Conservation (phyloP, 176 grass and related monocot genomes). For the Musa beccarii region DNA sequence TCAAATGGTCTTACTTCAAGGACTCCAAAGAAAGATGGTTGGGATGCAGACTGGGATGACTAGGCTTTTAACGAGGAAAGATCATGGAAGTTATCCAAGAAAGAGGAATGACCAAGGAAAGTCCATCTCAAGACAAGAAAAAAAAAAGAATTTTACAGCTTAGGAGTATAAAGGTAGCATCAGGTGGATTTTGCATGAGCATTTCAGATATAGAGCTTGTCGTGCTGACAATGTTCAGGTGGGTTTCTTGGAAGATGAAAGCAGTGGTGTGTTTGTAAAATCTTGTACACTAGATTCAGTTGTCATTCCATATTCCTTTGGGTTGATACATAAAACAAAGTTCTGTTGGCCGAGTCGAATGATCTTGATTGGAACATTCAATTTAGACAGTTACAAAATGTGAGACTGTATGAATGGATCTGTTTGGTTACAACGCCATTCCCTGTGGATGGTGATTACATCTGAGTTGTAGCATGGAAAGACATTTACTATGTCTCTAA, state of each 20-base stretch:
- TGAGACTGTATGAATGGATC: too few species aligned
- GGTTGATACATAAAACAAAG: too few species aligned
- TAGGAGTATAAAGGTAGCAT: not conserved
- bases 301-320: not conserved
- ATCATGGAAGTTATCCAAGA: not conserved
- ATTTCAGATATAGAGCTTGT: not conserved
- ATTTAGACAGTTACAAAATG: too few species aligned
- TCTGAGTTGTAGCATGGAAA: too few species aligned
- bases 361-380: too few species aligned
- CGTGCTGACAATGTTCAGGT: not conserved
- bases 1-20: slow-evolving; percentile 56
- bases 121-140: not conserved
- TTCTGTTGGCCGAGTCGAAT: too few species aligned
- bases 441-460: too few species aligned
- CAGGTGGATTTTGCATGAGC: not conserved
- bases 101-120: not conserved
- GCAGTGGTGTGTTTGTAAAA: not conserved
- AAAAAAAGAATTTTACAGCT: not conserved
- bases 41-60: slow-evolving; percentile 96
- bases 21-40: slow-evolving; percentile 57
- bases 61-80: slow-evolving; percentile 21
- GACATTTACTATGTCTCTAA: too few species aligned
- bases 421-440: too few species aligned
- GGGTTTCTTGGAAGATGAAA: not conserved
- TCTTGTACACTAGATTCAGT: slow-evolving; percentile 2